A percentile compares a stretch with the other conserved stretches of the same genome.
These are phyloP conservation scores for Paradendryphiella salina DNA, from an alignment of 2,329 filamentous ascomycete species.

Conservation along the genomic window DNA sequence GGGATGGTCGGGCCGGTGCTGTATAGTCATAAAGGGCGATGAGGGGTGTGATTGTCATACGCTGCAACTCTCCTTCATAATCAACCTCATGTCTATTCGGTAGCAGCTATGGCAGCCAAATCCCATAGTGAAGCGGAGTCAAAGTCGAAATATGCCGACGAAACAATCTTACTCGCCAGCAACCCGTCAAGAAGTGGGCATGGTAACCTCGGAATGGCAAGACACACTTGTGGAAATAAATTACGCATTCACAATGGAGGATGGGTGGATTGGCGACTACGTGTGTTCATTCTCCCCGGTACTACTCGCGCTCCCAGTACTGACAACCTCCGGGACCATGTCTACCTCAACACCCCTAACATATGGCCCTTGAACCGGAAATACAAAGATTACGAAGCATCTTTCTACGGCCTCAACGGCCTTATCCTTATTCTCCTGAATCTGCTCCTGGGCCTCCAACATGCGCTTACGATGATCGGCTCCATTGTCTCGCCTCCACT, in stretches of 20 bases:
- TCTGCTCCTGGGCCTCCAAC: constrained; percentile 36
- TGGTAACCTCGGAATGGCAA: constrained; percentile 12
- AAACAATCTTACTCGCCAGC: constrained; percentile 11
- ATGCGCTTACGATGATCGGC: constrained; percentile 35
- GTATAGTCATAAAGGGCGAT: constrained; percentile 1
- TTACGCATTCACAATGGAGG: constrained; percentile 43
- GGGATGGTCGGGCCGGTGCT: not conserved
- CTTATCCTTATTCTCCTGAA: constrained; percentile 32
- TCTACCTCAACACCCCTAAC: constrained; percentile 34
- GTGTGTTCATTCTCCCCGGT: constrained; percentile 22
- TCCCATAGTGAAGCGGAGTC: not conserved
- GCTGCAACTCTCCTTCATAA: not conserved
- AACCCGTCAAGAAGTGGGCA: constrained; percentile 5
- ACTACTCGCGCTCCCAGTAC: not conserved
- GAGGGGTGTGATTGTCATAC: not conserved
- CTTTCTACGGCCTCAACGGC: constrained; percentile 36
- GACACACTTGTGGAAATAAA: constrained; percentile 22
- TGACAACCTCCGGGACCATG: constrained; percentile 38
- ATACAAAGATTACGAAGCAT: constrained; percentile 32
- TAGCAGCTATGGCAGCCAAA: not conserved
- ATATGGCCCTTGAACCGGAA: constrained; percentile 31
- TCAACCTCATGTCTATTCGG: not conserved
- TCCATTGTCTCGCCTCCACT: constrained; percentile 37
- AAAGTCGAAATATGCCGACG: constrained; percentile 5
- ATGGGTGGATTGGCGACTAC: constrained; percentile 49